A percentile compares a stretch with the other conserved stretches of the same genome.
These are phyloP conservation scores for Zygosaccharomyces pseudobailii DNA, from an alignment of 1,139 yeast genomes.

Conservation along the genomic window DNA sequence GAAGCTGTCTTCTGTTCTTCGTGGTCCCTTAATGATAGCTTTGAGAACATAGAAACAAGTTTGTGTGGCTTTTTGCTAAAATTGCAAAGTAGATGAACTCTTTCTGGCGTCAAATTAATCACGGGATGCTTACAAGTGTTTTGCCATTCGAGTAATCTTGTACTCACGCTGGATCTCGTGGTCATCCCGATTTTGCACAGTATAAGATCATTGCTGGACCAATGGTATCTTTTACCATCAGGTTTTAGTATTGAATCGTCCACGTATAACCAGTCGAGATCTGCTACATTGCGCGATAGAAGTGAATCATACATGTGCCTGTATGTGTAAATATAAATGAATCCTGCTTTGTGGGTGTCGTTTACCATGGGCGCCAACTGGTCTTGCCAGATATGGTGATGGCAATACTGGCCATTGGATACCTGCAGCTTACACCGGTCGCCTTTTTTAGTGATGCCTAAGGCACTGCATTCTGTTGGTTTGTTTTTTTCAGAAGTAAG, in stretches of 20 bases:
- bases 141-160: conserved; percentile 29
- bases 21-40: conserved; percentile 10
- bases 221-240: conserved; percentile 11
- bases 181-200: conserved; percentile 34
- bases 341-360: conserved; percentile 17
- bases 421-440: conserved; percentile 20
- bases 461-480: conserved; percentile 18
- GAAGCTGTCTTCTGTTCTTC: neutral
- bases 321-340: conserved; percentile 32
- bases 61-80: neutral
- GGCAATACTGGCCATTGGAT: conserved; percentile 13
- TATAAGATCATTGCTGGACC: conserved; percentile 21
- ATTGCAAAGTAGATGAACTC: conserved; percentile 11
- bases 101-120: conserved; percentile 26
- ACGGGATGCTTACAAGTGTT: conserved; percentile 26
- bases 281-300: conserved; percentile 3
- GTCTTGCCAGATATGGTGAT: conserved; percentile 18
- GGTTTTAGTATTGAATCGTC: conserved; percentile 22
- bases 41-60: conserved; percentile 9
- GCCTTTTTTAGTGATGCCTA: conserved; percentile 27
- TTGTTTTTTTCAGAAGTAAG: neutral
- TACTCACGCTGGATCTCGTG: conserved; percentile 21
- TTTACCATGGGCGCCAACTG: neutral
- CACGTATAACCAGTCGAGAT: conserved; percentile 24
- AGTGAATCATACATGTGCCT: conserved; percentile 22